These are phyloP conservation scores for Theileria annulata DNA, from an alignment of 169 alveolate genomes.

Conservation along the genomic window DNA sequence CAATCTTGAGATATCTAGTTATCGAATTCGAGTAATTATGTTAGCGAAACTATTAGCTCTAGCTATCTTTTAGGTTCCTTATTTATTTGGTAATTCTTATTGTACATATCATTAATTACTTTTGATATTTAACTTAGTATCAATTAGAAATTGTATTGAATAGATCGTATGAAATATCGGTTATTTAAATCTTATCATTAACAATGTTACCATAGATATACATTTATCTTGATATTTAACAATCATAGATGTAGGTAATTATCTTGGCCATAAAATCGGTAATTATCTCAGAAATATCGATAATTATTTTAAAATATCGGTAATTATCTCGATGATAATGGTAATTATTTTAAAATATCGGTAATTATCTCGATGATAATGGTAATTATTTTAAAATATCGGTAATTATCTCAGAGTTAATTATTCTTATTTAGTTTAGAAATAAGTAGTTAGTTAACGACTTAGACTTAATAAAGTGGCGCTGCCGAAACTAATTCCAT, in stretches of 20 bases:
- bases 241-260: neutral
- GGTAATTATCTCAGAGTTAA: too few relatives aligned
- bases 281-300: neutral
- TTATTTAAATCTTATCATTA: neutral
- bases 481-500: neutral
- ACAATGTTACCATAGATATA: neutral
- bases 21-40: neutral
- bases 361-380: neutral
- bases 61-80: neutral
- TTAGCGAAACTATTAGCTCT: neutral
- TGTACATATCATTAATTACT: neutral
- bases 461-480: neutral
- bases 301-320: neutral
- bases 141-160: neutral
- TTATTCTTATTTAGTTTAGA: neutral
- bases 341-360: neutral
- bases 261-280: neutral
- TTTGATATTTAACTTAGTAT: neutral
- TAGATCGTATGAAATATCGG: neutral
- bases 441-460: neutral
- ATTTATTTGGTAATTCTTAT: neutral
- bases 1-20: slow-evolving; percentile 4
- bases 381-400: neutral
- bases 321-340: neutral
- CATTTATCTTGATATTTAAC: neutral